These are phyloP conservation scores for Mycena crocata DNA, from an alignment of 768 basidiomycete species.

Conservation along the genomic window DNA sequence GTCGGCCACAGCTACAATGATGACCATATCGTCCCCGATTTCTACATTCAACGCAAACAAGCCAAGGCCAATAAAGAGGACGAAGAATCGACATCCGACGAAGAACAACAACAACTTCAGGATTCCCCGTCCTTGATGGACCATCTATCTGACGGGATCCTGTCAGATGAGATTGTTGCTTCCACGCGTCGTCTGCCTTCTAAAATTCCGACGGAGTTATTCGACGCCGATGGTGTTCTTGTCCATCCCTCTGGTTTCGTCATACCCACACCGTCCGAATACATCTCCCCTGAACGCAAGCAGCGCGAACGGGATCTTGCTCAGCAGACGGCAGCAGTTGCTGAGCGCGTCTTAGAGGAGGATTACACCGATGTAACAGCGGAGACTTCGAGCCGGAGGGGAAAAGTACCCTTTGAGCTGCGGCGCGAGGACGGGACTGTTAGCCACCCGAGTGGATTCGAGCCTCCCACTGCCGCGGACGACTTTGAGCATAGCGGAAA, in stretches of 20 bases:
- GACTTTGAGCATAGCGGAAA: conserved; percentile 44
- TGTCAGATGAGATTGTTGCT: conserved; percentile 13
- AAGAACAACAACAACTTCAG: neutral
- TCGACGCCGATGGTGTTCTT: conserved; percentile 3
- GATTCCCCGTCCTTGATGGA: conserved; percentile 12
- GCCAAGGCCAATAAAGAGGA: neutral
- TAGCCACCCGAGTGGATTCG: conserved; percentile 56
- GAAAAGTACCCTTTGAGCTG: conserved; percentile 59
- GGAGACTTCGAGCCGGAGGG: conserved; percentile 33
- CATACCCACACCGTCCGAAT: neutral
- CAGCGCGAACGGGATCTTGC: conserved; percentile 1
- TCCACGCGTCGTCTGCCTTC: conserved; percentile 11
- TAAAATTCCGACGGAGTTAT: conserved; percentile 12
- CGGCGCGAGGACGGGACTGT: conserved; percentile 50
- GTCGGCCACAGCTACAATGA: conserved; percentile 40
- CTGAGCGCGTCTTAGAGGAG: conserved; percentile 44
- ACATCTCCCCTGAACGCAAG: neutral
- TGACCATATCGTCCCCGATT: conserved; percentile 12
- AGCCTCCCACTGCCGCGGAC: conserved; percentile 54
- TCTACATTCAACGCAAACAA: conserved; percentile 16
- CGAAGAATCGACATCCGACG: neutral
- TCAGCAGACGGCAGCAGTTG: conserved; percentile 45
- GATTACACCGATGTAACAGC: conserved; percentile 40
- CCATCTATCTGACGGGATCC: conserved; percentile 4
- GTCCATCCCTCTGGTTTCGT: conserved; percentile 23